Evolutionary conservation across 163 green algal species (phyloP).

Genomic region (Volvox carteri): DNA sequence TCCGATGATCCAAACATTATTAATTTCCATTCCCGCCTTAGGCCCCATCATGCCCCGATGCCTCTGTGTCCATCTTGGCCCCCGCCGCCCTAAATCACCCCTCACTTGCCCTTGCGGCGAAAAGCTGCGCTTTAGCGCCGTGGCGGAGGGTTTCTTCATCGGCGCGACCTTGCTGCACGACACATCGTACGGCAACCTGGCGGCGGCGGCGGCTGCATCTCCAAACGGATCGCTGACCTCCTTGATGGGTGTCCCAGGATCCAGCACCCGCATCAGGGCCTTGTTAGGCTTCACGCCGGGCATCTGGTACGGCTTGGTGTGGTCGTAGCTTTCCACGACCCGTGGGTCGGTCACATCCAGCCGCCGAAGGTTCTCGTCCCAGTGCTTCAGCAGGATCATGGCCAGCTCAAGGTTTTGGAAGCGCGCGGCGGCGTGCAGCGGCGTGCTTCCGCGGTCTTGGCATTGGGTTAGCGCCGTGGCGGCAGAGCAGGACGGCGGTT

Average conservation of each 20-base stretch:
- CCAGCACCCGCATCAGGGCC: constrained; percentile 13
- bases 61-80: no score
- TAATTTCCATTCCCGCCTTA: no score
- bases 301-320: constrained; percentile 13
- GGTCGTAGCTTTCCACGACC: constrained; percentile 9
- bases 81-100: no score
- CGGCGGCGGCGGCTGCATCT: neutral
- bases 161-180: neutral
- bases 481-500: constrained; percentile 4
- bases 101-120: neutral
- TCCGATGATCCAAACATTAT: no score
- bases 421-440: constrained; percentile 14
- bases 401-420: constrained; percentile 14
- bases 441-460: constrained; percentile 14
- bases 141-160: neutral
- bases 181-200: neutral
- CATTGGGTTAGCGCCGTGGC: constrained; percentile 40
- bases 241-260: constrained; percentile 17
- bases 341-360: constrained; percentile 37
- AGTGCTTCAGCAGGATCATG: constrained; percentile 33
- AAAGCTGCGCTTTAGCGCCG: no score
- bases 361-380: neutral
- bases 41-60: no score
- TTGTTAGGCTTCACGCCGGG: neutral
- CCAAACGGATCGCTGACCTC: constrained; percentile 34